Percentiles rank a stretch among this genome's conserved stretches.
Evolutionary conservation across 371 early-diverging fungal genomes (phyloP).

Genomic region (Mucor saturninus): DNA sequence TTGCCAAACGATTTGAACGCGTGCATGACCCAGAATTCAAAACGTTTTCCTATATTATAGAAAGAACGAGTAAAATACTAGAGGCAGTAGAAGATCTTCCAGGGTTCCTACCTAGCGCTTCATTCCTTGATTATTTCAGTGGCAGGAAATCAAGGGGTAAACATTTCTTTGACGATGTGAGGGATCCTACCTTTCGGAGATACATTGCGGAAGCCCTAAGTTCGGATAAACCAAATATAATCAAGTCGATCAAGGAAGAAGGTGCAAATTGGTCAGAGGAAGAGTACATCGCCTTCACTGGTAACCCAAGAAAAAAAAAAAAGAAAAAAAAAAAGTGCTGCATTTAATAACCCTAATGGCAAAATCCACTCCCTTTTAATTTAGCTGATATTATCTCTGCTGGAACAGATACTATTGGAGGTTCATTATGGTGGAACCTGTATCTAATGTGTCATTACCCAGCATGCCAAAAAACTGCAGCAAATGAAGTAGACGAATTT

Average conservation of each 20-base stretch:
- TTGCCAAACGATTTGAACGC: conserved; percentile 5
- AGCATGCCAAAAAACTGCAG: conserved; percentile 10
- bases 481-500: conserved; percentile 24
- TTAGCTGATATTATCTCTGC: conserved; percentile 23
- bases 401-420: conserved; percentile 21
- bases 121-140: conserved; percentile 3
- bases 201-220: conserved; percentile 9
- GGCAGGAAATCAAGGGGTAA: conserved; percentile 10
- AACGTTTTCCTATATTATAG: not conserved
- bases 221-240: conserved; percentile 9
- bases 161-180: not conserved
- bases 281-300: conserved; percentile 4
- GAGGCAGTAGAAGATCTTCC: conserved; percentile 13
- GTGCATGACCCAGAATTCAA: conserved; percentile 14
- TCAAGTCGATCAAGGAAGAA: conserved; percentile 10
- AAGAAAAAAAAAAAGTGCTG: too few species aligned
- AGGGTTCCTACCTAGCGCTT: conserved; percentile 5
- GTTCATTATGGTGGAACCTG: conserved; percentile 13
- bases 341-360: not conserved
- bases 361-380: not conserved
- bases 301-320: conserved; percentile 3
- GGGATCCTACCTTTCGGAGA: conserved; percentile 1
- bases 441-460: conserved; percentile 21
- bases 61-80: not conserved
- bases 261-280: conserved; percentile 1